Base-by-base conservation (phyloP, 306 rosid genomes). In the Pterocarpus santalinus region DNA sequence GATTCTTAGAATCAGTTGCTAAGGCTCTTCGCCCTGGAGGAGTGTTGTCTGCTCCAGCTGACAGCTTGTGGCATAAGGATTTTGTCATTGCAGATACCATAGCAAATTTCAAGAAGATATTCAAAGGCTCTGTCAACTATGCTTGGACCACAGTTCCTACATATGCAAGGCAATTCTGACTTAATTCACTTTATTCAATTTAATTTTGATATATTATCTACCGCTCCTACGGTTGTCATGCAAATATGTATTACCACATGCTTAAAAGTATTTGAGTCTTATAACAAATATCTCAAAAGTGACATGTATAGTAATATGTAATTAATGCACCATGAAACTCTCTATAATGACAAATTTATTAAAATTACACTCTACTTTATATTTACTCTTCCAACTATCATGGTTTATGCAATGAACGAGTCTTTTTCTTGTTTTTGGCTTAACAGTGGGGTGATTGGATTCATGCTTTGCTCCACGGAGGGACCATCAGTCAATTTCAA, bases 391-490 rank as follows among this genome's bases (percentile, higher is more conserved):
- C 39, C 39, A 36, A 16, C 4, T 69, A 58, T 57, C 4, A 33
- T 22, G 28, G 28, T 22, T 22, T 22, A 22, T 22, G 28, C 1
- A 22, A 22, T 22, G 28, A 22, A 22, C 0, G 28, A 22, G 28
- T 22, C 28, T 22, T 22, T 22, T 67, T 60, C 16, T 4, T 16
- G 36, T 62, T 39, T 5, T 38, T 6, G 63, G 22, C 36, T 64
- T 43, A 43, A 15, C 79, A 77, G 82, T 63, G 86, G 82, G 13
- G 69, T 63, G 79, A 69, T 70, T 1, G 82, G 82, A 28, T 83
- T 83, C 75, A 83, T 83, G 79, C 86, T 83, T 32, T 83, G 82
- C 75, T 83, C 86, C 13, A 83, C 82, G 5, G 79, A 77, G 75
- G 82, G 82, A 0, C 82, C 78, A 1, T 49, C 39, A 17, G 84